These are phyloP conservation scores for Amaranthus palmeri DNA, from an alignment of 148 eudicot genomes.

Conservation along the genomic window DNA sequence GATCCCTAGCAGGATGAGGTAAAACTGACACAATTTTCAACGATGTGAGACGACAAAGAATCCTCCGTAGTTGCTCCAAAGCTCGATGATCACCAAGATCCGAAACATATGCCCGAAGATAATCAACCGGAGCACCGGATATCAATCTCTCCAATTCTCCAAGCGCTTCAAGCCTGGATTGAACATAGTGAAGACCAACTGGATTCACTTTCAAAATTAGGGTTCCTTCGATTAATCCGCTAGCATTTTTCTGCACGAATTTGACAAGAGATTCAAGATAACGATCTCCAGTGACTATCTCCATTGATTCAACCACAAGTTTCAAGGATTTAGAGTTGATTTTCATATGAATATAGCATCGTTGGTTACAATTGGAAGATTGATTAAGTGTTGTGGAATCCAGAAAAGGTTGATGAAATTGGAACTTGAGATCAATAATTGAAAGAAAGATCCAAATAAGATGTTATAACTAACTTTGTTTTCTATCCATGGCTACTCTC, in stretches of 20 bases:
- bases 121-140: conserved; percentile 87
- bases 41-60: conserved; percentile 59
- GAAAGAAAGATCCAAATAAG: too few species aligned
- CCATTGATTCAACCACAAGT: conserved; percentile 21
- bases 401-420: background rate
- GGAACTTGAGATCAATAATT: background rate
- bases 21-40: conserved; percentile 66
- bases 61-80: conserved; percentile 73
- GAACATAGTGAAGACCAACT: conserved; percentile 79
- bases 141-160: conserved; percentile 68
- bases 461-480: too few species aligned
- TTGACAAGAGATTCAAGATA: conserved; percentile 79
- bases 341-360: background rate
- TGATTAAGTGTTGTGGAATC: background rate
- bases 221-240: conserved; percentile 60
- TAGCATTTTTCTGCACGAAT: conserved; percentile 60
- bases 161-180: conserved; percentile 74
- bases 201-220: conserved; percentile 66
- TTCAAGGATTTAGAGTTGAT: background rate
- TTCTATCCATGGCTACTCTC: too few species aligned
- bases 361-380: background rate
- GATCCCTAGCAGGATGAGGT: conserved; percentile 56
- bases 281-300: conserved; percentile 74
- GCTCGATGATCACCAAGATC: conserved; percentile 95
- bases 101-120: conserved; percentile 81